Percentiles rank a stretch among this genome's conserved stretches.
Evolutionary conservation across 164 flowering plant genomes (phyloP).

Genomic region (Magnolia sinica): DNA sequence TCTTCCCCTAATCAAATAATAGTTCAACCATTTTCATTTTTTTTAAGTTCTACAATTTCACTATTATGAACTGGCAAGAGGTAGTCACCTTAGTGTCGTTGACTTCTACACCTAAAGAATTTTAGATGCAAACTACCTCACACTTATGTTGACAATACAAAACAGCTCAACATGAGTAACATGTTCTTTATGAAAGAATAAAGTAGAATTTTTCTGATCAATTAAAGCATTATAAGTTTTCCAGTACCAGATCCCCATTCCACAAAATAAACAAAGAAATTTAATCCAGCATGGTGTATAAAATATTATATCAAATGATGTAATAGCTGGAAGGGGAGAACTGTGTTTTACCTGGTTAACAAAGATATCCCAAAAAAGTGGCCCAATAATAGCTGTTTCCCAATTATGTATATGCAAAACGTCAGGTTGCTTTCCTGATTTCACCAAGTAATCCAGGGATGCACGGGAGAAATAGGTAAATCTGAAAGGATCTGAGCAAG

Average conservation of each 20-base stretch:
- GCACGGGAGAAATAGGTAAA: conserved; percentile 84
- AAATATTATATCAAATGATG: conserved; percentile 4
- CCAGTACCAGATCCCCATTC: neutral
- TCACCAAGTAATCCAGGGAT: conserved; percentile 68
- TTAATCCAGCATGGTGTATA: neutral
- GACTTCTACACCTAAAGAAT: neutral
- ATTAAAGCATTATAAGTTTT: neutral
- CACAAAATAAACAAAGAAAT: neutral
- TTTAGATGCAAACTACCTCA: no score
- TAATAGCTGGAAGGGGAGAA: neutral
- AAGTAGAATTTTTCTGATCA: neutral
- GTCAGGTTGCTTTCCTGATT: conserved; percentile 76
- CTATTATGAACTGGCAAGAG: no score
- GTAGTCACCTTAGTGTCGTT: no score
- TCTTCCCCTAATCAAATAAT: no score
- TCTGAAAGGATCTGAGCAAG: conserved; percentile 44
- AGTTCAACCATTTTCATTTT: no score
- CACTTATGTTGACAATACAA: no score
- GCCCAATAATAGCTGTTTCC: conserved; percentile 75
- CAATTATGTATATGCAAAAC: conserved; percentile 77
- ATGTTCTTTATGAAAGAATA: no score
- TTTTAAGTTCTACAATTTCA: no score
- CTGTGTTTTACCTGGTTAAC: conserved; percentile 51
- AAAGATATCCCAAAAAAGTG: conserved; percentile 88
- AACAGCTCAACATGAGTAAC: no score